Percentiles rank a stretch among this genome's conserved stretches.
These are phyloP conservation scores for Paramecium pentaurelia DNA, from an alignment of 73 alveolate genomes.

Conservation along the genomic window DNA sequence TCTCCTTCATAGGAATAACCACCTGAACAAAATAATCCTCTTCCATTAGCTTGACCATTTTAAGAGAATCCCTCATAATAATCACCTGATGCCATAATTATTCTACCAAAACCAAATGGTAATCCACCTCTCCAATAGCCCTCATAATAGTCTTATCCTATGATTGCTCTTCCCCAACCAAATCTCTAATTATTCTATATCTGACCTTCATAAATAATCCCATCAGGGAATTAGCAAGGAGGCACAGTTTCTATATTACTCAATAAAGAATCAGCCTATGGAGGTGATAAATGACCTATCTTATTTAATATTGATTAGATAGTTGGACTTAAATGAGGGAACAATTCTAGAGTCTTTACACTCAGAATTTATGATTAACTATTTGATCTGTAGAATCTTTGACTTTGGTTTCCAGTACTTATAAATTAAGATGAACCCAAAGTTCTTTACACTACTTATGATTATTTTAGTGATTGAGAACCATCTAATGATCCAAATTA, in stretches of 20 bases:
- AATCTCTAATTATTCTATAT: constrained; percentile 43
- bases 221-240: constrained; percentile 52
- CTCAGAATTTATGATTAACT: constrained; percentile 21
- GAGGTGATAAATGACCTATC: neutral
- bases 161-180: constrained; percentile 59
- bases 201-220: constrained; percentile 54
- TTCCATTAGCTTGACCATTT: constrained; percentile 57
- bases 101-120: constrained; percentile 58
- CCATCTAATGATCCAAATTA: neutral
- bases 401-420: neutral
- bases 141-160: constrained; percentile 44
- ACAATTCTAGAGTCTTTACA: neutral
- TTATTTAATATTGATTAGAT: neutral
- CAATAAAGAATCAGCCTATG: neutral
- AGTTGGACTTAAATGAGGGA: neutral
- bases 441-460: neutral
- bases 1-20: constrained; percentile 62
- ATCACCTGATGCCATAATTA: constrained; percentile 46
- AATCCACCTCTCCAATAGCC: constrained; percentile 61
- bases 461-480: neutral
- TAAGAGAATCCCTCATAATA: constrained; percentile 30
- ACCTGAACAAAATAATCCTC: constrained; percentile 32
- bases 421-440: neutral
- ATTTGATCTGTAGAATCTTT: neutral
- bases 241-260: neutral